Base-by-base conservation (phyloP, 495 filamentous ascomycete species). In the Hypoxylon subgilvum region DNA sequence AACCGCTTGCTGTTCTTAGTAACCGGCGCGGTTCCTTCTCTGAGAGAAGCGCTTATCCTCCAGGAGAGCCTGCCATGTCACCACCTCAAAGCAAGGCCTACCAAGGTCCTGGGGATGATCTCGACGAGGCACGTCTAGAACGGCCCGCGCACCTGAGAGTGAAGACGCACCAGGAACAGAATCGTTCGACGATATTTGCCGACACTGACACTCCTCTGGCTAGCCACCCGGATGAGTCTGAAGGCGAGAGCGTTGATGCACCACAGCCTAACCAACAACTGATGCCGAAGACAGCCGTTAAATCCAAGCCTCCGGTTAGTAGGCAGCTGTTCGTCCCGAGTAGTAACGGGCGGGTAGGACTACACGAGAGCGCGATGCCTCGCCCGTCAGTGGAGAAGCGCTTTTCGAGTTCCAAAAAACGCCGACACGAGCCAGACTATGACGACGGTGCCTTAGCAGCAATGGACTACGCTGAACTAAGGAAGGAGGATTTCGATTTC, bases 381-480 rank as follows among this genome's bases (percentile, higher is more conserved):
- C 68, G 69, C 31, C 52, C 60, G 9, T 50, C 47, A 14, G 13
- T 41, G 13, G 67, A 65, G 32, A 70, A 57, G 32, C 57, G 52
- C 18, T 47, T 50, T n/a, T 65, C 67, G 8, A 64, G 43, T 30
- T 35, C 60, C 18, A 73, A 66, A 25, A 78, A 78, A 39, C 74
- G 76, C 19, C 69, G 61, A 13, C 63, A 66, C 22, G 72, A 74
- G 53, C 56, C 69, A 66, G 84, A 87, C 64, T 84, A 86, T 63
- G 74, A 81, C 46, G 74, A 77, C 51, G 72, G 75, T 12, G 67
- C 75, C 39, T 64, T 87, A 12, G 76, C 78, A 51, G 48, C 61
- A 12, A 86, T 82, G 80, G 72, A 68, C 25, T 88, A 82, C 62
- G 45, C 74, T 0, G 74, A 80, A 16, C 71, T 89, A 1, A 78